Evolutionary conservation across 805 yeast genomes (phyloP), one percentile per base, ranked within the genome.

Genomic region (Kluyveromyces siamensis): DNA sequence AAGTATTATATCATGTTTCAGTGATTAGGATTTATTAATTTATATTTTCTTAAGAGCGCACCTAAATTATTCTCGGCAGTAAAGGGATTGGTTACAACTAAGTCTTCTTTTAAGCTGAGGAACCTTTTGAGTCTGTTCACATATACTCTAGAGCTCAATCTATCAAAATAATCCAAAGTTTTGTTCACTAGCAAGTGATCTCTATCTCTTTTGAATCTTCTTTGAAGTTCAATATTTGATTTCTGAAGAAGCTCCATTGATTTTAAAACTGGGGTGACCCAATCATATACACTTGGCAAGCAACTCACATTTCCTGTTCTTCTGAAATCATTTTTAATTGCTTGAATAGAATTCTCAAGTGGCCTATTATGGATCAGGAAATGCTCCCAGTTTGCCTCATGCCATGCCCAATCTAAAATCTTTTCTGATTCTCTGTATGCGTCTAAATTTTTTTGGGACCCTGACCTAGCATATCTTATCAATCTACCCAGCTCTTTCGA

Each of bases 361-460:
- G 39, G 27, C 8, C 14, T 21, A 30, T 21, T 21, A 27, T 43
- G 39, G 8, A 8, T 51, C 14, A 61, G 35, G 21, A 41, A 47
- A 18, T 57, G 52, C 47, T 65, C 69, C 69, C 69, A 65, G 4
- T 50, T 41, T 13, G 65, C 66, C 42, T 65, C 69, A 37, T 58
- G 55, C 17, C 53, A 11, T 3, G 66, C 66, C 65, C 66, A 60
- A 11, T 44, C 30, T 10, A 55, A 51, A 38, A 51, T 46, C 6
- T 18, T 27, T 36, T 55, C 53, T 40, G 60, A 57, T 4, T 27
- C 36, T 11, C 46, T 50, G 43, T 55, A 45, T 10, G 47, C 25
- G 46, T 62, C 59, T 11, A 62, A 37, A 13, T 52, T 48, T 17
- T 48, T 50, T 43, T 63, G 68, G 40, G 56, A 50, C 27, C 47